Evolutionary conservation across 1,284 basidiomycete genomes (phyloP), one percentile per base, ranked within the genome.

Genomic region (Tetrapyrgos nigripes): DNA sequence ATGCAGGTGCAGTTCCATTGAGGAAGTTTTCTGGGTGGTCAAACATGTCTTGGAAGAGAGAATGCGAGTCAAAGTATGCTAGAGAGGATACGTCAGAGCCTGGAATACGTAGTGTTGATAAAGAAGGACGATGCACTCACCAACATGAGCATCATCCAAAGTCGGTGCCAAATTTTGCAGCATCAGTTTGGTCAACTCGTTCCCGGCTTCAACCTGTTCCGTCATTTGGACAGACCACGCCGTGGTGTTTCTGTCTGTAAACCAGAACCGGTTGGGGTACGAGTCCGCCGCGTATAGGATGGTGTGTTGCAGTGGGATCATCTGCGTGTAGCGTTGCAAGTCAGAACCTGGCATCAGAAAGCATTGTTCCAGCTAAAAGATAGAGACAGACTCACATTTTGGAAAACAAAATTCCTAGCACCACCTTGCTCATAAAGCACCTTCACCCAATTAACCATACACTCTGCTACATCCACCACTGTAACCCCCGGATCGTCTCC

Each of bases 1-100:
- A 69, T 11, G n/a, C n/a, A n/a, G 84, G 82, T 1, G 77, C 83
- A 2, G 84, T 87, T 14, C 85, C 85, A 57, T 87, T 87, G 46
- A 87, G 68, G 63, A 84, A 87, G 13, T 68, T 62, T 2, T 71
- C 64, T 2, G 85, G 85, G 50, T 79, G 70, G 24, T 73, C 66
- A 59, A 77, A 74, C 72, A 87, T 87, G 64, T 86, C 83, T 33
- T 74, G 66, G 73, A 87, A 85, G 11, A 86, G 72, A 10, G 71
- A 67, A 65, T 85, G 77, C 1, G 82, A 83, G 66, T 85, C 83
- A 64, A 86, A 85, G 10, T 83, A 66, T 4, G 77, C 82, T 84
- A 47, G 17, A 17, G 19, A 8, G 19, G n/a, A n/a, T n/a, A n/a
- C n/a, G n/a, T n/a, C 28, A 10, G 6, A 26, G n/a, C 1, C 46